These are phyloP conservation scores for Syzygium oleosum DNA, from an alignment of 345 rosid genomes.

Conservation along the genomic window DNA sequence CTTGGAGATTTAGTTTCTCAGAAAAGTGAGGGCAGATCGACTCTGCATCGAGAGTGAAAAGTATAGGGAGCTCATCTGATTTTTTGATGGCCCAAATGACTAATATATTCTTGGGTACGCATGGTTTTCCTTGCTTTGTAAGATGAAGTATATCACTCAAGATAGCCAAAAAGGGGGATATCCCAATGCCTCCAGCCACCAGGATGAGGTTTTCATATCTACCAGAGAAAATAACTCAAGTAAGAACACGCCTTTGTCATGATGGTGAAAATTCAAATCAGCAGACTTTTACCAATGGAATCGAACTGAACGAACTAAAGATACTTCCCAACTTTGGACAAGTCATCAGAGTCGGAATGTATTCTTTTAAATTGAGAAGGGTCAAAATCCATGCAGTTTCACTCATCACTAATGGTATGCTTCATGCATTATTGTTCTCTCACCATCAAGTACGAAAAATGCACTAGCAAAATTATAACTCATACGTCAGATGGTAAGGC, in stretches of 20 bases:
- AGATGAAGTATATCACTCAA: slow-evolving; percentile 74
- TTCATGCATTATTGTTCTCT: neutral
- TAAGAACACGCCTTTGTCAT: neutral
- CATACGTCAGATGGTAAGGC: slow-evolving; percentile 75
- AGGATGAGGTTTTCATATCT: slow-evolving; percentile 82
- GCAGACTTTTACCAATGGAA: neutral
- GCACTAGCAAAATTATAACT: neutral
- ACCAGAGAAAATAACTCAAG: neutral
- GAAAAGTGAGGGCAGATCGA: slow-evolving; percentile 51
- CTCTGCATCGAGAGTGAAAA: slow-evolving; percentile 48
- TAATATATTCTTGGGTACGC: slow-evolving; percentile 56
- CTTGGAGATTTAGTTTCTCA: slow-evolving; percentile 46
- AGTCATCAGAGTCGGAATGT: neutral
- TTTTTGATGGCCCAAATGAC: slow-evolving; percentile 81
- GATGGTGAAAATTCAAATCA: neutral
- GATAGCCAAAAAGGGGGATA: slow-evolving; percentile 87
- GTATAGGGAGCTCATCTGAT: slow-evolving; percentile 74
- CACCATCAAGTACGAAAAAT: neutral
- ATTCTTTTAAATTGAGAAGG: neutral
- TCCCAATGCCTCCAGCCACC: slow-evolving; percentile 93
- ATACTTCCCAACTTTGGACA: neutral
- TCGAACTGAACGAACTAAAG: neutral
- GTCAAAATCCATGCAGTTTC: neutral
- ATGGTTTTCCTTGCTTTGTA: slow-evolving; percentile 44
- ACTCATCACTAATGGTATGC: neutral